Base-by-base conservation (phyloP, 768 basidiomycete genomes). In the Atractiella rhizophila region DNA sequence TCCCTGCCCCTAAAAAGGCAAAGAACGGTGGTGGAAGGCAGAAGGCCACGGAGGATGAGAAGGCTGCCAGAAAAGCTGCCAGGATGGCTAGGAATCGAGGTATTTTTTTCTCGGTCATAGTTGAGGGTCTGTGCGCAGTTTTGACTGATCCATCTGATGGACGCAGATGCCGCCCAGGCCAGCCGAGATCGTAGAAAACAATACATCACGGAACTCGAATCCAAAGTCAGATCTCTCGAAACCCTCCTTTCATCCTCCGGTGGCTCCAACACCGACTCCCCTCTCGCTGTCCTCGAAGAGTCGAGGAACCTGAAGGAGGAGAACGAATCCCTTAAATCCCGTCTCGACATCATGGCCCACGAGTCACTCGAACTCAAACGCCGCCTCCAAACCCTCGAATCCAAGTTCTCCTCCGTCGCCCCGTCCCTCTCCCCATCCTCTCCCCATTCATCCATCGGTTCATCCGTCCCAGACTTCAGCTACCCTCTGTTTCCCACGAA, bases 121-220 rank as follows among this genome's bases (percentile, higher is more conserved):
- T n/a, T n/a, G n/a, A n/a, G n/a, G n/a, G n/a, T 16, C 16, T 30
- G 12, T 16, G 16, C 29, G 23, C 16, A 6, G 32, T 21, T 12
- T 19, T 5, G 19, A 16, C 6, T 11, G 24, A 16, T 11, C 21
- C 4, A 28, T 15, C 21, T n/a, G 11, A 7, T 4, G 10, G 13
- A 1, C 21, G 15, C 35, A 50, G 49, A 44, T 31, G 49, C 49
- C 34, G 49, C 49, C 0, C 49, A 50, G 21, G 46, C 41, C 8
- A 47, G 46, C 10, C 32, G 49, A 1, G 49, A 50, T 28, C 37
- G 41, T 13, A 50, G 47, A 39, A 45, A 45, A 44, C 28, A 36
- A 5, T 33, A 47, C 12, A 31, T 37, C 6, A 39, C 47, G 15
- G 28, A 19, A 4, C 46, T 50, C 37, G 49, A 47, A 18, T 15